These are phyloP conservation scores for Schizochytrium sp. DNA, from an alignment of 108 stramenopile genomes.

Conservation along the genomic window DNA sequence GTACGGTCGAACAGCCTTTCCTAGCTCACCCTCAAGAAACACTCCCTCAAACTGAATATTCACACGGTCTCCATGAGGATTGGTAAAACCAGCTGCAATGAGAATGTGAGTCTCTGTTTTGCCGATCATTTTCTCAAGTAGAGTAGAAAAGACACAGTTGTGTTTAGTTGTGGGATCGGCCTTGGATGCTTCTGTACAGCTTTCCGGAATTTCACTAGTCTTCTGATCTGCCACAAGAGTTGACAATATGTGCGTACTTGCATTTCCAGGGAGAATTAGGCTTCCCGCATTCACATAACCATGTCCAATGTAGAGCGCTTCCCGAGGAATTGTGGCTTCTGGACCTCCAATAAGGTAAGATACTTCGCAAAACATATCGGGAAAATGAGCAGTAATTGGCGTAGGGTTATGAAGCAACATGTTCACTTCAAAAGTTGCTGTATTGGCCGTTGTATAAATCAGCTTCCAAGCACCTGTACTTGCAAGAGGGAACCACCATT, in stretches of 20 bases:
- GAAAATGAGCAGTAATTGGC: background rate
- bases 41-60: conserved; percentile 1
- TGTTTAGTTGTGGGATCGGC: background rate
- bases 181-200: background rate
- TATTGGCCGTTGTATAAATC: background rate
- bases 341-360: background rate
- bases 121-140: conserved; percentile 26
- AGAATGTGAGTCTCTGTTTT: conserved; percentile 37
- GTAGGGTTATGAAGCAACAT: conserved; percentile 36
- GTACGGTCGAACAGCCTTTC: conserved; percentile 26
- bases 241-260: background rate
- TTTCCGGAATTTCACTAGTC: background rate
- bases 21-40: conserved; percentile 27
- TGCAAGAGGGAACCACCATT: conserved; percentile 54
- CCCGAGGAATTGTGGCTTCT: background rate
- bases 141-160: conserved; percentile 31
- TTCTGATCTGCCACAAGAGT: conserved; percentile 9
- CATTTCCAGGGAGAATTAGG: background rate
- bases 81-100: background rate
- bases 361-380: background rate
- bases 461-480: conserved; percentile 49
- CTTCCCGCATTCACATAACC: background rate
- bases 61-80: background rate
- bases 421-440: background rate
- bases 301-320: conserved; percentile 19